Evolutionary conservation across 108 stramenopile species (phyloP).

Genomic region (Aureococcus anophagefferens): DNA sequence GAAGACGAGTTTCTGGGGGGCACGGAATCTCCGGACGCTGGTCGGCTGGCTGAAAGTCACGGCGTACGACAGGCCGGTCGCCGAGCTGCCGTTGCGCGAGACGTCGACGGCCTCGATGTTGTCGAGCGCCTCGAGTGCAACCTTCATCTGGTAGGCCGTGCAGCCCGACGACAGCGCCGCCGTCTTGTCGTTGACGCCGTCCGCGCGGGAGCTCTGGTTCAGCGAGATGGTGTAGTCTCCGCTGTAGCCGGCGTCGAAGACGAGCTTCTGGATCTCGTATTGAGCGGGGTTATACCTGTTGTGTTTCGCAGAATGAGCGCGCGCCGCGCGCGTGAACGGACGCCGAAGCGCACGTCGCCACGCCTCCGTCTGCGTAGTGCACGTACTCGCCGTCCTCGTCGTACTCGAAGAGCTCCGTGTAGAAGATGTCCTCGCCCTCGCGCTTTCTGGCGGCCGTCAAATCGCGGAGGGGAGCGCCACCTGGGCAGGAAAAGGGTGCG

Average conservation of each 20-base stretch:
- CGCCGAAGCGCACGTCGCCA: slow-evolving; percentile 7
- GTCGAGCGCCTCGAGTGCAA: slow-evolving; percentile 35
- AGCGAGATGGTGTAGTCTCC: slow-evolving; percentile 30
- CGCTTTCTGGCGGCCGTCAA: slow-evolving; percentile 30
- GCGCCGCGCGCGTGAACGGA: slow-evolving; percentile 3
- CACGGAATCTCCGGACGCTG: no score
- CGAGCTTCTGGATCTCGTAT: slow-evolving; percentile 50
- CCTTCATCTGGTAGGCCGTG: slow-evolving; percentile 26
- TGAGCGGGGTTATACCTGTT: slow-evolving; percentile 54
- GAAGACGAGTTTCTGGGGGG: no score
- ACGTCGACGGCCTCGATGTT: slow-evolving; percentile 55
- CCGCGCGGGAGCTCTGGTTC: slow-evolving; percentile 27
- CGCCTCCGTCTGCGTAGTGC: slow-evolving; percentile 42
- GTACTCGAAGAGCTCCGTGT: slow-evolving; percentile 57
- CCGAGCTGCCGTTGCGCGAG: slow-evolving; percentile 8
- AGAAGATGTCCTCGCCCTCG: slow-evolving; percentile 56
- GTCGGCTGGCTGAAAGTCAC: slow-evolving; percentile 42
- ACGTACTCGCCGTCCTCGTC: slow-evolving; percentile 38
- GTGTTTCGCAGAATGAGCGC: no score
- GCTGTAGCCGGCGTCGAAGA: slow-evolving; percentile 10
- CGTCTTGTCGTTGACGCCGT: slow-evolving; percentile 7
- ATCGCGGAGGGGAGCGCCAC: slow-evolving; percentile 46
- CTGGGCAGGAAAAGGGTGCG: no score
- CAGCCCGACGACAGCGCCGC: neutral
- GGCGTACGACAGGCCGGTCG: slow-evolving; percentile 5